phyloP scores from a whole-genome alignment of 179 eudicot species.

The Pouteria campechiana region DNA sequence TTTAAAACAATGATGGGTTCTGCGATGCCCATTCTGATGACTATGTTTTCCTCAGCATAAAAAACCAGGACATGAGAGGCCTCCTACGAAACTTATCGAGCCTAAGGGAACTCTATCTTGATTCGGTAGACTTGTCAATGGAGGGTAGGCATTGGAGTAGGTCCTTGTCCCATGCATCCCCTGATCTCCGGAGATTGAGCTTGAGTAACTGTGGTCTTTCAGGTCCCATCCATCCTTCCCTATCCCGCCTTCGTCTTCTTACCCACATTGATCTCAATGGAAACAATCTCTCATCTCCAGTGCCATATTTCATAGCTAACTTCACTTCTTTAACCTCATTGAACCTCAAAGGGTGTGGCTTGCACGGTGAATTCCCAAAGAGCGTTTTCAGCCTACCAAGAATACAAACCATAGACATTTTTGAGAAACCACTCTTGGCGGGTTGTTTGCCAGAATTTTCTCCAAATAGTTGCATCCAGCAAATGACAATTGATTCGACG shows the following conservation, averaged over 20 bases:
- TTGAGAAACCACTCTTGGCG: neutral
- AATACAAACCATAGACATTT: neutral
- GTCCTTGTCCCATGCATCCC: conserved; percentile 31
- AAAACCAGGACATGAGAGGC: neutral
- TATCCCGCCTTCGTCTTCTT: conserved; percentile 17
- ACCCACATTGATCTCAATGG: too few species aligned
- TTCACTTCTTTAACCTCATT: neutral
- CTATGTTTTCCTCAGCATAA: neutral
- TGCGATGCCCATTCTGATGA: too few species aligned
- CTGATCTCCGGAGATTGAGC: conserved; percentile 33
- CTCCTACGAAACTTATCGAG: neutral
- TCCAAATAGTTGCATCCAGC: neutral
- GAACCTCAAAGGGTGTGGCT: neutral
- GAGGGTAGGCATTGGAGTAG: conserved; percentile 26
- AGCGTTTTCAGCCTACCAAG: neutral
- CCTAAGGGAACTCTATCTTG: too few species aligned
- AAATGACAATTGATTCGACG: neutral
- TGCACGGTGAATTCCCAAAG: too few species aligned
- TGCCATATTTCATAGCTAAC: neutral
- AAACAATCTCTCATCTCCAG: too few species aligned
- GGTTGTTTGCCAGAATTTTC: conserved; percentile 6
- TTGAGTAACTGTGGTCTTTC: conserved; percentile 30
- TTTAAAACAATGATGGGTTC: too few species aligned
- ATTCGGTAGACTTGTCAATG: neutral
- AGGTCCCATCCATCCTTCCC: conserved; percentile 24